These are phyloP conservation scores for Fusarium metavorans DNA, from an alignment of 2,329 filamentous ascomycete genomes.

Conservation along the genomic window DNA sequence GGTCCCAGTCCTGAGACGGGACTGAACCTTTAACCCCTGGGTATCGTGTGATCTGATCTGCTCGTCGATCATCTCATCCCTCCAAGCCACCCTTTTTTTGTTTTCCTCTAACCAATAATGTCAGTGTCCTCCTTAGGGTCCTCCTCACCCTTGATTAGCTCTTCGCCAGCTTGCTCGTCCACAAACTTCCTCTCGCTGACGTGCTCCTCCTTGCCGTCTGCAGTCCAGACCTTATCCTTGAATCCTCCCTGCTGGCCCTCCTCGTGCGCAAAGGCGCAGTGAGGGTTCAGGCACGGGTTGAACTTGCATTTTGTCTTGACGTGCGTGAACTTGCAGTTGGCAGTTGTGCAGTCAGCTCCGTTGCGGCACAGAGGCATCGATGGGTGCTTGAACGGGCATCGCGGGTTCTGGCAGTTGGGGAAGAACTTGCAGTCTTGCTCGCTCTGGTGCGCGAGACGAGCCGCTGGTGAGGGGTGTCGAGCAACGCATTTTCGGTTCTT, in stretches of 20 bases:
- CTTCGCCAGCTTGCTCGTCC: constrained; percentile 74
- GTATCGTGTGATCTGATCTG: constrained; percentile 35
- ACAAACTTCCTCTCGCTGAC: constrained; percentile 92
- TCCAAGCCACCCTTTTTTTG: not conserved
- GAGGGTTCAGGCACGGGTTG: constrained; percentile 90
- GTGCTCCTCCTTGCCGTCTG: constrained; percentile 69
- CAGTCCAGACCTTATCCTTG: constrained; percentile 91
- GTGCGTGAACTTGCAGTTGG: constrained; percentile 92
- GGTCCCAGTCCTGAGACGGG: constrained; percentile 9
- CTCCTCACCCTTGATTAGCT: constrained; percentile 76
- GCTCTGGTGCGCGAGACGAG: constrained; percentile 80
- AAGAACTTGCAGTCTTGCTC: constrained; percentile 92
- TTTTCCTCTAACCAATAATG: constrained; percentile 49
- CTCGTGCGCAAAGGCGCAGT: constrained; percentile 88
- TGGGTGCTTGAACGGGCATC: constrained; percentile 91
- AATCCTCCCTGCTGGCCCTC: constrained; percentile 90
- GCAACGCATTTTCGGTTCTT: constrained; percentile 95
- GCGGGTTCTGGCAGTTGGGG: constrained; percentile 88
- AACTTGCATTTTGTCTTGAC: constrained; percentile 87
- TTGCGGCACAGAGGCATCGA: constrained; percentile 90
- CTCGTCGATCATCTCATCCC: constrained; percentile 28
- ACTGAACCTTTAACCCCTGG: constrained; percentile 31
- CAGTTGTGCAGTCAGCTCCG: constrained; percentile 84
- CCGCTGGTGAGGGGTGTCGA: constrained; percentile 91
- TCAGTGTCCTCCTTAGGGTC: constrained; percentile 55